Evolutionary conservation across 495 filamentous ascomycete species (phyloP), one percentile per base, ranked within the genome.

Genomic region (Amniculicola lignicola): DNA sequence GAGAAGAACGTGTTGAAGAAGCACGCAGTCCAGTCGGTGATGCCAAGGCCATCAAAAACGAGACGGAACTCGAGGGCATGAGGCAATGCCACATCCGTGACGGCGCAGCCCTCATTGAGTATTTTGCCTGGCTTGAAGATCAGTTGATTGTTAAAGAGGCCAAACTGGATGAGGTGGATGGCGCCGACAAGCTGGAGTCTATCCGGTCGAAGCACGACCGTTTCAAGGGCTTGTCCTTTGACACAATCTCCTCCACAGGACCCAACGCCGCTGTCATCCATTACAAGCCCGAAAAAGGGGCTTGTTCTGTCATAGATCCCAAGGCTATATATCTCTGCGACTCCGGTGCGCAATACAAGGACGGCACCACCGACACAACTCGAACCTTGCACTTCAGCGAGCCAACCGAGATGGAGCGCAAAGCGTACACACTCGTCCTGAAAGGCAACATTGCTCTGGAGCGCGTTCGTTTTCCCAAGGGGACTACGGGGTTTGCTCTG

Each of bases 1-100:
- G 91, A n/a, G 87, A 90, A 54, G 83, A 86, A 10, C 79, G 85
- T 55, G 86, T 93, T 1, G 90, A 97, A 42, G 93, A 96, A 62
- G 72, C 85, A 27, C 79, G 93, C 37, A 96, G 90, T 67, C 91
- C 88, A 1, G 80, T 97, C 50, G 84, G 81, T n/a, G 92, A 96
- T 72, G 83, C 90, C 16, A 99, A 99, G 74, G 89, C 94, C n/a
- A 76, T 96, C 66, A 99, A 99, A 75, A 99, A 97, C 61, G 87
- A 90, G 51, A 81, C 77, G 1, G 94, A 99, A 71, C 74, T 95
- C 18, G 82, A 90, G 64, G 94, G 94, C 41, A 97, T 97, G 93
- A 80, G 89, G 51, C 79, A 84, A 23, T 97, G 93, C 65, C 94
- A 99, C 67, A 84, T 96, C 55, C 82, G 94, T 42, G 94, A 99